Evolutionary conservation across 345 rosid genomes (phyloP), one percentile per base, ranked within the genome.

Genomic region (Camelina sativa): DNA sequence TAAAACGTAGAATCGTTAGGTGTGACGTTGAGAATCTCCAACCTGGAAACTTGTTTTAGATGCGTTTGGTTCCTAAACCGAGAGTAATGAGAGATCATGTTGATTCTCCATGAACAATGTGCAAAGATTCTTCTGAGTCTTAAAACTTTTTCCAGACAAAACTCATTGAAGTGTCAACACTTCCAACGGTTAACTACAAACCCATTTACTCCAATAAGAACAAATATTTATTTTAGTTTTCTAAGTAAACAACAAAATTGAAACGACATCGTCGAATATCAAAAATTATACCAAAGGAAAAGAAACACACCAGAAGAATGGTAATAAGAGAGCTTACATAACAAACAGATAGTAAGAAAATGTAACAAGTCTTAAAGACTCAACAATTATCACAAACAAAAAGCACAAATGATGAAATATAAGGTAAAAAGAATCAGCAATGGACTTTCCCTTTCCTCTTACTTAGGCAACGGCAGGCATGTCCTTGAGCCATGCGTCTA

Each of bases 11-110:
- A 41, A 38, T 13, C 46, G 25, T 44, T 59, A 53, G 20, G 70
- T 13, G 32, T 34, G 52, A 82, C 88, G 4, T 32, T 25, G 40
- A 59, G 82, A 84, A 85, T 65, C 35, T 88, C 77, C 91, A 76
- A 77, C 81, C 78, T 41, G 88, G 88, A 65, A 55, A 28, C n/a
- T 25, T 34, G 4, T 43, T 7, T 15, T 17, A n/a, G n/a, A 8
- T 67, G 4, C 13, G 4, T 66, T 66, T n/a, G n/a, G n/a, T 51
- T 35, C 53, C 48, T 66, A 19, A 48, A 37, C 40, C 9, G 8
- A 38, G 12, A 65, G 44, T 12, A 7, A 10, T 9, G 6, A 20
- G 28, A 48, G 48, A 54, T 54, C 62, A 68, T 68, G 28, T 38
- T 23, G 52, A 40, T 53, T 54, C 52, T 68, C n/a, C 62, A 25